These are phyloP conservation scores for Calamus simplicifolius DNA, from an alignment of 176 grass and related monocot genomes.

Conservation along the genomic window DNA sequence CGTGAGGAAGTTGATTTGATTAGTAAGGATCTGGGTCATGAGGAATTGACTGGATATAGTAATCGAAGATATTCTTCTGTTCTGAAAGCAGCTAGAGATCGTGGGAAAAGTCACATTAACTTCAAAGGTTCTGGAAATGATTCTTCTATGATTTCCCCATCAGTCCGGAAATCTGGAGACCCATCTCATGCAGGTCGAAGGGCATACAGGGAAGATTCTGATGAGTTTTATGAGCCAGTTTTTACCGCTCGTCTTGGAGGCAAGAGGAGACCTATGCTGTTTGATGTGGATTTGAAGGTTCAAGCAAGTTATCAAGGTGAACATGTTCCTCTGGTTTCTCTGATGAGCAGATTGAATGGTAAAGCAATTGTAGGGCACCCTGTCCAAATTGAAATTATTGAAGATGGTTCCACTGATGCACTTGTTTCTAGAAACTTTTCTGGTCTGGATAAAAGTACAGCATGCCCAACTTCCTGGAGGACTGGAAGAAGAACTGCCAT, in stretches of 20 bases:
- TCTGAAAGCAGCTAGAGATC: conserved; percentile 48
- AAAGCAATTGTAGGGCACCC: conserved; percentile 97
- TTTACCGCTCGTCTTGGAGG: conserved; percentile 31
- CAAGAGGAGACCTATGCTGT: conserved; percentile 36
- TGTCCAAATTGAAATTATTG: conserved; percentile 88
- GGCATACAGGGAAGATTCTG: conserved; percentile 36
- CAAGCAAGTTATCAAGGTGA: conserved; percentile 95
- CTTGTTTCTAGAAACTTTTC: conserved; percentile 34
- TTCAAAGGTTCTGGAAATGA: conserved; percentile 40
- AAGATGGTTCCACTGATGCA: conserved; percentile 63
- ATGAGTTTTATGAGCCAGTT: conserved; percentile 32
- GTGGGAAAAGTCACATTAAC: conserved; percentile 34
- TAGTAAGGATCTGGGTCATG: conserved; percentile 24
- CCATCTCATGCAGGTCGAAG: conserved; percentile 21
- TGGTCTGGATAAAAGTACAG: conserved; percentile 44
- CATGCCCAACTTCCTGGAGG: conserved; percentile 63
- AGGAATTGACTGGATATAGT: conserved; percentile 40
- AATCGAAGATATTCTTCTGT: conserved; percentile 37
- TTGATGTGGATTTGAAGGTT: conserved; percentile 83
- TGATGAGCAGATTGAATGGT: conserved; percentile 97
- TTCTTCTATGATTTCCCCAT: conserved; percentile 34
- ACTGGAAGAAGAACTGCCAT: conserved; percentile 87
- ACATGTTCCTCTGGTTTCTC: conserved; percentile 89
- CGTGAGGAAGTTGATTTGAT: conserved; percentile 43
- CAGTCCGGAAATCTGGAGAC: conserved; percentile 28